Evolutionary conservation across 257 asterid genomes (phyloP), one percentile per base, ranked within the genome.

Genomic region (Coffea eugenioides): DNA sequence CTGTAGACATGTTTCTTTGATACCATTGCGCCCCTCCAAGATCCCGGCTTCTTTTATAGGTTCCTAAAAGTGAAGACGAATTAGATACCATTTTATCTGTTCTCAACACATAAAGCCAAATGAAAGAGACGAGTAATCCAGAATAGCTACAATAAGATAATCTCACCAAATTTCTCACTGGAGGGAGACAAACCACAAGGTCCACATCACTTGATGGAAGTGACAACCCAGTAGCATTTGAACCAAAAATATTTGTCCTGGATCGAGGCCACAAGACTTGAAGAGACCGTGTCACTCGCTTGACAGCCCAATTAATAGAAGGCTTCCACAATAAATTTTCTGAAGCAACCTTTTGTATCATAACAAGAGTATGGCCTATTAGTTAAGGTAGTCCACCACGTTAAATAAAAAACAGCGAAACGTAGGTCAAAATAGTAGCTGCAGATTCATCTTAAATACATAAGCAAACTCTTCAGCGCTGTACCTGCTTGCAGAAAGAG

Each of bases 231-330:
- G 97, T 95, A 74, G 99, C 97, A 77, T 93, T 93, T 73, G 99
- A 95, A 84, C 99, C 99, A 79, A 87, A 96, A 75, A 96, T 76
- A 82, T 88, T 96, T 45, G 99, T 96, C 88, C 97, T 90, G 77
- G 98, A 93, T 71, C 99, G 98, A 84, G 99, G 99, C 99, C 99
- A 96, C 80, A 96, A 85, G 82, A 92, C 99, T 88, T 94, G 99
- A 66, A 96, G 96, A 80, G 99, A 96, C 71, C 98, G 96, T 76
- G 98, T 92, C 85, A 96, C 98, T 59, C 99, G 97, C 89, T 96
- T 96, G 78, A 96, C 97, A 85, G 99, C 97, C 99, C 99, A 96
- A 80, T 87, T 96, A 84, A 96, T 90, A 85, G 90, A 92, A 82
- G 97, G 98, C 85, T 96, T 96, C 88, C 96, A 85, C 66, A 84